Conservation (phyloP, 305 asterid species). For the Coffea humblotiana region DNA sequence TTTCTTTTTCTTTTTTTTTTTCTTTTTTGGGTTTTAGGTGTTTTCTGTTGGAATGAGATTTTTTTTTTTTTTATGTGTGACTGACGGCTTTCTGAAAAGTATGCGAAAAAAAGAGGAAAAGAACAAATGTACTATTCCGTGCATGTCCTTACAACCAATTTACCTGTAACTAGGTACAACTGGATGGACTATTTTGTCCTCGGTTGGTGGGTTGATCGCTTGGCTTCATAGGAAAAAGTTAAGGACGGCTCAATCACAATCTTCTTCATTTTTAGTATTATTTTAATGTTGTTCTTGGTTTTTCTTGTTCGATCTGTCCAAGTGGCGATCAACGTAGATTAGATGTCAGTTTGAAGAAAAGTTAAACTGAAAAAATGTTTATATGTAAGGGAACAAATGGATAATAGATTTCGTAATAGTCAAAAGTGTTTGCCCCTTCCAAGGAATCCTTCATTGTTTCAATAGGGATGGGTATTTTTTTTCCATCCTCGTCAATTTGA, state of each 20-base stretch:
- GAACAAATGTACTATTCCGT: constrained; percentile 61
- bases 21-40: not conserved
- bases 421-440: no score
- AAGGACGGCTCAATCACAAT: no score
- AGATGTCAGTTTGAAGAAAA: no score
- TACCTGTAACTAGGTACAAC: constrained; percentile 35
- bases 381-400: no score
- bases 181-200: constrained; percentile 34
- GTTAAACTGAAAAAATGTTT: no score
- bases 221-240: no score
- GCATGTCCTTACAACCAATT: constrained; percentile 61
- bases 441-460: not conserved
- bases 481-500: not conserved
- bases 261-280: no score
- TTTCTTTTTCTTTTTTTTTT: not conserved
- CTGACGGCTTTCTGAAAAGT: not conserved
- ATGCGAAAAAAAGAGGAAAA: constrained; percentile 4
- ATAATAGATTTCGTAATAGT: no score
- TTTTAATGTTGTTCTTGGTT: no score
- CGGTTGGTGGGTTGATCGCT: not conserved
- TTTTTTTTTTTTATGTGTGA: not conserved
- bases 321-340: no score
- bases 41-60: not conserved
- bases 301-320: not conserved
- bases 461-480: not conserved